Evolutionary conservation across 768 basidiomycete species (phyloP), one percentile per base, ranked within the genome.

Genomic region (Obba rivulosa): DNA sequence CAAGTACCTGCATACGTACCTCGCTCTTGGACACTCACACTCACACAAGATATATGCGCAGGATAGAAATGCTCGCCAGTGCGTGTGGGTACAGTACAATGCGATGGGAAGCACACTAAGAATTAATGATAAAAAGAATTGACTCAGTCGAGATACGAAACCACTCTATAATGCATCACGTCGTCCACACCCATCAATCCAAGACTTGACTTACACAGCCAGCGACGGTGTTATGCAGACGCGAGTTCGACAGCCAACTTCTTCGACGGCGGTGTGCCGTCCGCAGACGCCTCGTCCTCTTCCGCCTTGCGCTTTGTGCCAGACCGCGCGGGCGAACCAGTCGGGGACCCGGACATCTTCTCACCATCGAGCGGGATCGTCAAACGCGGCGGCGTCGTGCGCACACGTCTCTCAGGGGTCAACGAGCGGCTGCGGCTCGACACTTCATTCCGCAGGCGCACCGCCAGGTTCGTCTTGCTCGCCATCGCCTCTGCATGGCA

Each of bases 401-500:
- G 70, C 21, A 57, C 48, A 51, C 56, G 55, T 13, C 66, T 70
- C 63, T 91, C 88, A 63, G 89, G 89, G 17, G 89, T 91, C 58
- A 75, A 76, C 57, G 85, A 83, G 53, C 89, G 83, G 70, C 87
- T 90, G 51, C 79, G 59, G 37, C 58, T 57, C 50, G 67, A 65
- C 40, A 72, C 63, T 59, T 87, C 83, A 67, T 69, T 78, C 48
- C 83, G 82, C 59, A 91, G 65, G 41, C 83, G 79, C 8, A 79
- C 77, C 45, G 82, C 86, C 45, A 89, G 70, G 57, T 66, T 85
- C 55, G 74, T 83, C 44, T 79, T 78, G 43, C 80, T 85, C 21
- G 67, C 71, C 34, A 77, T 64, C 34, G 85, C 85, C 63, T 95
- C 92, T 21, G 88, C 87, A 69, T 90, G 87, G 67, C 93, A 96